Evolutionary conservation across 352 stramenopile species (phyloP), one percentile per base, ranked within the genome.

Genomic region (Phytophthora constricta): DNA sequence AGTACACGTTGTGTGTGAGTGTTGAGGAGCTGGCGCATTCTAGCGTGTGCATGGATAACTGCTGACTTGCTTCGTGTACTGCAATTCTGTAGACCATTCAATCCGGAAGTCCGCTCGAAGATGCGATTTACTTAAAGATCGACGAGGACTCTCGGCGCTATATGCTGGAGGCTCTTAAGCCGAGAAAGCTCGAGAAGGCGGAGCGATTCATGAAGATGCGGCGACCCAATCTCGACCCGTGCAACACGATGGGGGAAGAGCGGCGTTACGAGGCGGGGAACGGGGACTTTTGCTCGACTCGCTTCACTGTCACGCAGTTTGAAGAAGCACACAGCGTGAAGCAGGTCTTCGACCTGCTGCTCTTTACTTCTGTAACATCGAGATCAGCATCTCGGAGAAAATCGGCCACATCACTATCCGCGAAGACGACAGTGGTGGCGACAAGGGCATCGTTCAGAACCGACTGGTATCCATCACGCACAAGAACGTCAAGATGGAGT

Each of bases 301-400:
- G 76, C 25, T 90, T 87, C 56, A 76, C 82, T 23, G 72, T 82
- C 17, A 71, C 80, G 31, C 82, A 84, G 59, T 89, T 91, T 26
- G 52, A 72, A 4, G 70, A 55, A 10, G 52, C 65, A 1, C 39
- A 65, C 20, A 76, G 67, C 20, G 79, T 84, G 5, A 68, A 74
- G 33, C 67, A 84, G 28, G 67, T 89, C 9, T 86, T 84, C 48
- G 80, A 89, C 22, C 67, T 84, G 17, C 71, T 86, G 33, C 51
- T 71, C 27, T 84, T 73, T 89, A 84, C 70, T 70, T 84, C 20
- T 58, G 65, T 46, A 87, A 87, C 59, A 74, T 87, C 28, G 82
- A 91, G 69, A 83, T 88, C 50, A 77, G 53, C 45, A 77, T 88
- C 52, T 87, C 80, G 4, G 80, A 89, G 42, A 70, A 74, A 34